A percentile compares a stretch with the other conserved stretches of the same genome.
Evolutionary conservation across 2,329 filamentous ascomycete genomes (phyloP).

Genomic region (Exophiala viscosa): DNA sequence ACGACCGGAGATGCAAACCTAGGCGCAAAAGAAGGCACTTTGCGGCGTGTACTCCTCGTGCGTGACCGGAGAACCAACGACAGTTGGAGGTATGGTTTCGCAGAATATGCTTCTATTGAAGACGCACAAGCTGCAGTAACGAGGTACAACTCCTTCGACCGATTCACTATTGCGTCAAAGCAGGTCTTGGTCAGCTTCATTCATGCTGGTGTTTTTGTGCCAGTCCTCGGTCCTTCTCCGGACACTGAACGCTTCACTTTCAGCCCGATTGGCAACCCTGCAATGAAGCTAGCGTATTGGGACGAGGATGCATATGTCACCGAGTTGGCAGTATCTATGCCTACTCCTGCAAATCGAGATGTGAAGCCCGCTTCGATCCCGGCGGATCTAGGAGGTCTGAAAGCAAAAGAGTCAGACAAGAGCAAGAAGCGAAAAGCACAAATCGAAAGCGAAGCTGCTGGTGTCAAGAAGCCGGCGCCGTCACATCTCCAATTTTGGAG

Average conservation of each 20-base stretch:
- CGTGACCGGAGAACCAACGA: constrained; percentile 67
- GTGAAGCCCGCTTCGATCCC: constrained; percentile 1
- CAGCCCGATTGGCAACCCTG: constrained; percentile 64
- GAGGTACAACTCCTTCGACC: constrained; percentile 67
- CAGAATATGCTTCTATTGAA: constrained; percentile 72
- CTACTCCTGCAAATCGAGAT: constrained; percentile 23
- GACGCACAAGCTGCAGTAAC: constrained; percentile 71
- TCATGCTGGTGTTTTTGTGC: constrained; percentile 80
- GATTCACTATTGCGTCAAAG: constrained; percentile 73
- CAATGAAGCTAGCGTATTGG: constrained; percentile 69
- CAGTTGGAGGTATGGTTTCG: constrained; percentile 78
- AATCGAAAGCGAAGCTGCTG: constrained; percentile 34
- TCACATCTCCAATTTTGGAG: constrained; percentile 70
- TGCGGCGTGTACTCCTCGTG: constrained; percentile 72
- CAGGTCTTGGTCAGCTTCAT: constrained; percentile 70
- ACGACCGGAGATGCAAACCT: constrained; percentile 58
- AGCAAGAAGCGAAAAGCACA: constrained; percentile 41
- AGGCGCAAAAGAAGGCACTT: constrained; percentile 69
- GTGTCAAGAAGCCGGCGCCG: constrained; percentile 52
- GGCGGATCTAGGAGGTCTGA: constrained; percentile 30
- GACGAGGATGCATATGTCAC: constrained; percentile 69
- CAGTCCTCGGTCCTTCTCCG: constrained; percentile 59
- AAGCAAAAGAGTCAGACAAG: constrained; percentile 28
- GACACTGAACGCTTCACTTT: constrained; percentile 65
- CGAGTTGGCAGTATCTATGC: constrained; percentile 57